Evolutionary conservation across 257 asterid species (phyloP).

Genomic region (Jasminum sambac): DNA sequence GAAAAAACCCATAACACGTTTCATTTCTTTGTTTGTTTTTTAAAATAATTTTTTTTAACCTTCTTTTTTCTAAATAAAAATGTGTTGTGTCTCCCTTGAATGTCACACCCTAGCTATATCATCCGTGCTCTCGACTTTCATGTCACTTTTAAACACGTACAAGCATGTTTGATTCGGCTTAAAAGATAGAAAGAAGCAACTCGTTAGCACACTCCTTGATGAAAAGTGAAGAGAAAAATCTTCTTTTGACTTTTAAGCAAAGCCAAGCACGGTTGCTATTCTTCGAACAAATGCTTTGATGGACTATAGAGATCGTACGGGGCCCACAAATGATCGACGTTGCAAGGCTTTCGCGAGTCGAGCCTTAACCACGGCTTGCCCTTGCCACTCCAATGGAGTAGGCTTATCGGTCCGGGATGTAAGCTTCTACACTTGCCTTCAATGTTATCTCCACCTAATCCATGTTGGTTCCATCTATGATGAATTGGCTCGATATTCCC

Average conservation of each 20-base stretch:
- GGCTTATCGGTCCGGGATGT: conserved; percentile 76
- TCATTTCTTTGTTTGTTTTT: background rate
- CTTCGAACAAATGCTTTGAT: conserved; percentile 47
- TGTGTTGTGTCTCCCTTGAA: background rate
- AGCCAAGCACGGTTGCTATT: conserved; percentile 24
- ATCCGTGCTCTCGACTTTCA: conserved; percentile 2
- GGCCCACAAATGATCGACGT: conserved; percentile 73
- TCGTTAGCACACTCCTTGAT: too few species aligned
- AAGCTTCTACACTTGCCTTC: conserved; percentile 69
- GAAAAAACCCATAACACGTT: background rate
- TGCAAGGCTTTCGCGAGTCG: conserved; percentile 68
- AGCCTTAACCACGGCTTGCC: conserved; percentile 86
- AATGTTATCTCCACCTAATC: conserved; percentile 68
- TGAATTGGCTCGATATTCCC: conserved; percentile 62
- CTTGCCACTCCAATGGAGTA: conserved; percentile 80
- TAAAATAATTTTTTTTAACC: background rate
- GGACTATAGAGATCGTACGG: conserved; percentile 72
- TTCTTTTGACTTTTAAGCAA: background rate
- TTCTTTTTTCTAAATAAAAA: background rate
- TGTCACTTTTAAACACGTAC: background rate
- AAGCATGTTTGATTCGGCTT: background rate
- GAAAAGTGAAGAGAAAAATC: background rate
- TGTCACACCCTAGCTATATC: background rate
- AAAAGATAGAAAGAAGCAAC: background rate
- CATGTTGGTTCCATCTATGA: conserved; percentile 82